Conservation (phyloP, 78 protist species). For the Capsaspora owczarzaki region DNA sequence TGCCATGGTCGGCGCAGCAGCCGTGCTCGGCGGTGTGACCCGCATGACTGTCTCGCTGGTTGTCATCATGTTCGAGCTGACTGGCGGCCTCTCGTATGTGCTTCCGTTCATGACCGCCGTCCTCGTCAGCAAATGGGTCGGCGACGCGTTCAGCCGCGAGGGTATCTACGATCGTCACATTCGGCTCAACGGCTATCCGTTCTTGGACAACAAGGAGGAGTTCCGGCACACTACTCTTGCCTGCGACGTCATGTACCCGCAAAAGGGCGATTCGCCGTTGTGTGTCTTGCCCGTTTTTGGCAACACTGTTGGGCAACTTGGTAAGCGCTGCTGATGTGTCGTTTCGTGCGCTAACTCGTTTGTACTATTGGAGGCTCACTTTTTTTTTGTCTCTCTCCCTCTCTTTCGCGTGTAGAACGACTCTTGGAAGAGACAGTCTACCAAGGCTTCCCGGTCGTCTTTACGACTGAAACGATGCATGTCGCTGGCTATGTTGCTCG, state of each 20-base stretch:
- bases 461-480: not conserved
- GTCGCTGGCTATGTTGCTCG: slow-evolving; percentile 1
- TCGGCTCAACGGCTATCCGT: slow-evolving; percentile 40
- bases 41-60: slow-evolving; percentile 38
- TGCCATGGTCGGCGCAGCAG: slow-evolving; percentile 66
- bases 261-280: not conserved
- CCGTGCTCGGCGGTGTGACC: slow-evolving; percentile 47
- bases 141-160: slow-evolving; percentile 25
- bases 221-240: not conserved
- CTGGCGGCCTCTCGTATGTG: slow-evolving; percentile 44
- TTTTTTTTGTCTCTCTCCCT: too few relatives aligned
- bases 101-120: slow-evolving; percentile 44
- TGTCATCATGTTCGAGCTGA: slow-evolving; percentile 55
- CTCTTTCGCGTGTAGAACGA: not conserved
- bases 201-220: slow-evolving; percentile 24
- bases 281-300: not conserved
- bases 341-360: too few relatives aligned
- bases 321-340: not conserved
- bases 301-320: not conserved
- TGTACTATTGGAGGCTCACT: too few relatives aligned
- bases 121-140: slow-evolving; percentile 50
- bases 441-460: slow-evolving; percentile 8
- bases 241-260: slow-evolving; percentile 3
- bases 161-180: slow-evolving; percentile 35
- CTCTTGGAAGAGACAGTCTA: not conserved